A percentile compares a stretch with the other conserved stretches of the same genome.
Evolutionary conservation across 2,329 filamentous ascomycete species (phyloP).

Genomic region (Talaromyces amestolkiae): DNA sequence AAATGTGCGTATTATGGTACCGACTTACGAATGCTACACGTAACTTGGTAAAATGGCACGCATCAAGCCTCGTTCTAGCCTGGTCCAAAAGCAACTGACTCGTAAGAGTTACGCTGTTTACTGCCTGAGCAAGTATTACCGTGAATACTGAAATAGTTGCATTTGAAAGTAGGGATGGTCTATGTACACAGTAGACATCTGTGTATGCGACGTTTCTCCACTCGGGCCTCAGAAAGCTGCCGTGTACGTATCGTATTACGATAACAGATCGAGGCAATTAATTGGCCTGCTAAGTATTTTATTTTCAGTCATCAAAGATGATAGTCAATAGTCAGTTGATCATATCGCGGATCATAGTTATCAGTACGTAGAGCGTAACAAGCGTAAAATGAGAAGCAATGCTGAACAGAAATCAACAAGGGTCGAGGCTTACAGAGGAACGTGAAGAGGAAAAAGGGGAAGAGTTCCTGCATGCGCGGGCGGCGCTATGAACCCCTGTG

Average conservation of each 20-base stretch:
- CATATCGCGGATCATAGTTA: background rate
- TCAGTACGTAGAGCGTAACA: too few species aligned
- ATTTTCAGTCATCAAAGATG: background rate
- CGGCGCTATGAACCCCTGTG: background rate
- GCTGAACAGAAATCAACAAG: background rate
- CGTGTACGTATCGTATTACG: background rate
- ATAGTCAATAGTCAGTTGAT: background rate
- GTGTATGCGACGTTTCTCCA: background rate
- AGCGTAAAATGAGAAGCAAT: background rate
- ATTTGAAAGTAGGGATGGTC: background rate
- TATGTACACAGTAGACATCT: too few species aligned
- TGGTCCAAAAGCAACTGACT: background rate
- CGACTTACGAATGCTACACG: background rate
- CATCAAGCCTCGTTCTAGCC: constrained; percentile 8
- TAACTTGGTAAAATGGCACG: background rate
- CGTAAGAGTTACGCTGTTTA: background rate
- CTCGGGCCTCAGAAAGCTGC: background rate
- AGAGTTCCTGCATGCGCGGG: constrained; percentile 5
- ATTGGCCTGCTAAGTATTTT: background rate
- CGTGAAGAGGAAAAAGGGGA: background rate
- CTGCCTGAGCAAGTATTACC: background rate
- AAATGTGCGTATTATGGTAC: background rate
- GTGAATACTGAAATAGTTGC: background rate
- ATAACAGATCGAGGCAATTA: background rate
- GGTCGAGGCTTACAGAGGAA: background rate